Percentiles rank a stretch among this genome's conserved stretches.
These are phyloP conservation scores for Fusarium longipes DNA, from an alignment of 2,329 filamentous ascomycete genomes.

Conservation along the genomic window DNA sequence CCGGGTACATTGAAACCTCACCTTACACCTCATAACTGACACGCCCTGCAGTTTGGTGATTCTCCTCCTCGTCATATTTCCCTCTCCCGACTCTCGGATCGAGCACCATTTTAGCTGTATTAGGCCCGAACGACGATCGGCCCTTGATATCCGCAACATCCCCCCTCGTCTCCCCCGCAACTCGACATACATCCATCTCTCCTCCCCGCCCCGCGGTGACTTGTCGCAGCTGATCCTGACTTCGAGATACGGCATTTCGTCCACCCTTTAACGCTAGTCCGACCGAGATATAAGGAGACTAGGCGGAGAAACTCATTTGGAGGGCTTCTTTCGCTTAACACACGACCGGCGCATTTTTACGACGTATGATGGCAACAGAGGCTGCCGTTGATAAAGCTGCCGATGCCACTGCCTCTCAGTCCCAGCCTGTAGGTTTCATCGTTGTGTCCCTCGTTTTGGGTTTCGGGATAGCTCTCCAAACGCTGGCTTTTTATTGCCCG, in stretches of 20 bases:
- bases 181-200: slow-evolving; percentile 25
- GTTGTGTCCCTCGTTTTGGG: neutral
- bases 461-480: neutral
- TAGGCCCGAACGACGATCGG: slow-evolving; percentile 25
- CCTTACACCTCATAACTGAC: slow-evolving; percentile 42
- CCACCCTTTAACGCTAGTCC: slow-evolving; percentile 27
- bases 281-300: slow-evolving; percentile 35
- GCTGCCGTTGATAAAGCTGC: slow-evolving; percentile 64
- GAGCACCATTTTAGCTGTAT: slow-evolving; percentile 13
- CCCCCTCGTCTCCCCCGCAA: slow-evolving; percentile 15
- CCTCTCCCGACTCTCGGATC: slow-evolving; percentile 27
- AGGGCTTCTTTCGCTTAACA: slow-evolving; percentile 47
- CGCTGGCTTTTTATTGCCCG: neutral
- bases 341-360: slow-evolving; percentile 53
- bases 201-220: slow-evolving; percentile 40
- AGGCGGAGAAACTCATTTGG: slow-evolving; percentile 37
- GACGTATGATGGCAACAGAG: slow-evolving; percentile 75
- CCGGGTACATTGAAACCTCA: slow-evolving; percentile 42
- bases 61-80: slow-evolving; percentile 19
- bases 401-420: slow-evolving; percentile 63
- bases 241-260: slow-evolving; percentile 24
- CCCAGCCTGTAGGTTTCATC: slow-evolving; percentile 57
- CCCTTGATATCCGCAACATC: slow-evolving; percentile 13
- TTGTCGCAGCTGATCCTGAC: slow-evolving; percentile 35
- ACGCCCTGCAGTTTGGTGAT: slow-evolving; percentile 35